These are phyloP conservation scores for Ramichloridium luteum DNA, from an alignment of 2,329 filamentous ascomycete genomes.

Conservation along the genomic window DNA sequence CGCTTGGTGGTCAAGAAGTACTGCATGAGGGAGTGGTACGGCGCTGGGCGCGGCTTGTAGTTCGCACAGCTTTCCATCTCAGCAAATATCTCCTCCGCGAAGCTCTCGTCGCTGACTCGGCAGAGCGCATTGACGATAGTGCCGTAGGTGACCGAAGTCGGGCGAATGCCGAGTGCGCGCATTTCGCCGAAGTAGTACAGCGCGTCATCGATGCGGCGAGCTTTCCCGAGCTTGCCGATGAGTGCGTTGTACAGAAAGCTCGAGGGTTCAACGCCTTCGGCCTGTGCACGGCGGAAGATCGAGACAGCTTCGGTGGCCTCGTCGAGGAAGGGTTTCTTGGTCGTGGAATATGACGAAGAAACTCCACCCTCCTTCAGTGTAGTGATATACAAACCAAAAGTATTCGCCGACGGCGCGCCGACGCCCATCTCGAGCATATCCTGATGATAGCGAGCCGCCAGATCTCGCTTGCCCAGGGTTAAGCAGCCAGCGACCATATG, in stretches of 20 bases:
- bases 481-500: constrained; percentile 92
- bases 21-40: constrained; percentile 99
- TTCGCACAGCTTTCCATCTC: constrained; percentile 99
- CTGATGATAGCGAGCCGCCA: constrained; percentile 79
- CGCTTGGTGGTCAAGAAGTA: constrained; percentile 98
- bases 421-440: constrained; percentile 83
- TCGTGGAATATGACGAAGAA: too few species aligned
- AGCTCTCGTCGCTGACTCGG: constrained; percentile 93
- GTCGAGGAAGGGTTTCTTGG: constrained; percentile 95
- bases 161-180: constrained; percentile 82
- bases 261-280: constrained; percentile 87
- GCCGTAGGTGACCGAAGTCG: constrained; percentile 94
- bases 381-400: constrained; percentile 97
- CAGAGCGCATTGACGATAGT: constrained; percentile 97
- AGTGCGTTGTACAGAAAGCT: constrained; percentile 97
- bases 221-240: constrained; percentile 96
- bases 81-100: constrained; percentile 93
- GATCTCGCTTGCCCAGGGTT: constrained; percentile 63
- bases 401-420: constrained; percentile 90
- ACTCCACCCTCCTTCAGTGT: constrained; percentile 93
- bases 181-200: constrained; percentile 98
- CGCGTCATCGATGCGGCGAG: constrained; percentile 93
- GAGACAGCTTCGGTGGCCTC: constrained; percentile 94
- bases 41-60: constrained; percentile 93
- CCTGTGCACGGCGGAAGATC: constrained; percentile 88